Base-by-base conservation (phyloP, 176 grass and related monocot species). In the Zea luxurians region DNA sequence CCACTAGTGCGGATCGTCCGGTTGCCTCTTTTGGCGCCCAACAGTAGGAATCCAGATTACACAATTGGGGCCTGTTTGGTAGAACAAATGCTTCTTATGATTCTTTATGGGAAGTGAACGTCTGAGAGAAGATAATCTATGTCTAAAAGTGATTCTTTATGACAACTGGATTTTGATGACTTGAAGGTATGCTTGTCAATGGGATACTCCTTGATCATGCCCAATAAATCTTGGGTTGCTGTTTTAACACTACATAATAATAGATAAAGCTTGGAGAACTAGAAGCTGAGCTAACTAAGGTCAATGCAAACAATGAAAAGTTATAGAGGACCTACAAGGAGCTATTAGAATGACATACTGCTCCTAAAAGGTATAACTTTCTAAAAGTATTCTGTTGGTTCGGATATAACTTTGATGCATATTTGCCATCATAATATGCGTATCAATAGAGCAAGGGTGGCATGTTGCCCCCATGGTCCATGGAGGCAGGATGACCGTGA, bases 291-390 rank as follows among this genome's bases (percentile, higher is more conserved):
- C 80, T 97, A 64, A 91, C 80, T 65, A 91, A 97, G 87, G 94
- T 97, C 63, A 97, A 97, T 86, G 85, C 89, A 83, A 97, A 97
- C 15, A 91, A 86, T 75, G 87, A 97, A 46, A 97, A 93, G 77
- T 64, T 97, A 37, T 87, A 90, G 68, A 82, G 87, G 48, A 73
- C 89, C 78, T 84, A 88, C 83, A 97, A 92, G 48, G 94, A 97
- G 70, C 74, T 97, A 37, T 61, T 88, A 48, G 94, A 97, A 67
- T 97, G 93, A 68, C 89, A 57, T 76, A 82, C 78, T 70, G 89
- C 93, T 84, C 91, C 44, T 80, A 90, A 79, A 97, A 93, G 91
- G 94, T 97, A 89, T 72, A 10, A 4, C 8, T 46, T 48, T 40
- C 50, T 62, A 55, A 54, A 43, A 82, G 2, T 84, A 42, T 27